Conservation (phyloP, 139 green algal species). For the Ostreobium quekettii region DNA sequence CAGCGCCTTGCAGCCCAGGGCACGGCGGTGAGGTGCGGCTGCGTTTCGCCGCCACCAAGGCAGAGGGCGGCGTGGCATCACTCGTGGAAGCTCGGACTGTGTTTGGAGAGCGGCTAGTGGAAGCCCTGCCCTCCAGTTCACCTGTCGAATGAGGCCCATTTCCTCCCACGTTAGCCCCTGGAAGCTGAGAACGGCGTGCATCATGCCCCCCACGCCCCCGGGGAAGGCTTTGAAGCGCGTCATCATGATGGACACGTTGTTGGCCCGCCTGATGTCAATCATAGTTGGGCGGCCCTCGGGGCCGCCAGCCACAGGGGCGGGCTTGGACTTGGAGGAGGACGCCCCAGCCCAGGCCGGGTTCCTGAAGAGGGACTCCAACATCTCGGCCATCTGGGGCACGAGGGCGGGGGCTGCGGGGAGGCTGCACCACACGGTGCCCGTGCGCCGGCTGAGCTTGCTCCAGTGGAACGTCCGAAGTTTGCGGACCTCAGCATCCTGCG, state of each 20-base stretch:
- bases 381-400: not conserved
- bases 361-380: slow-evolving; percentile 15
- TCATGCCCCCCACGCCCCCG: not conserved
- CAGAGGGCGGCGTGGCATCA: no score
- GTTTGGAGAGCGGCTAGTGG: no score
- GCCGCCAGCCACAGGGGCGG: no score
- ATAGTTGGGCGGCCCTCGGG: no score
- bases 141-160: slow-evolving; percentile 2
- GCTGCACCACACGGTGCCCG: slow-evolving; percentile 12
- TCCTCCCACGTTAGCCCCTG: slow-evolving; percentile 1
- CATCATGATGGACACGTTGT: slow-evolving; percentile 20
- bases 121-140: no score
- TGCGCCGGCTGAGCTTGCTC: not conserved
- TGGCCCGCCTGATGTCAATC: slow-evolving; percentile 1
- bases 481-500: no score
- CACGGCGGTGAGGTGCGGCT: no score
- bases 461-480: slow-evolving; percentile 12
- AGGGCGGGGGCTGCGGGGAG: not conserved
- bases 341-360: not conserved
- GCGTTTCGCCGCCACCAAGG: no score
- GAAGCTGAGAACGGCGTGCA: not conserved
- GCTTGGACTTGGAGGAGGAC: no score
- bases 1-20: no score
- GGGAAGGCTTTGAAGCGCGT: slow-evolving; percentile 17
- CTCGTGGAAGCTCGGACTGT: no score